Percentiles rank a stretch among this genome's conserved stretches.
Conservation (phyloP, 306 rosid genomes). For the Corylus americana region DNA sequence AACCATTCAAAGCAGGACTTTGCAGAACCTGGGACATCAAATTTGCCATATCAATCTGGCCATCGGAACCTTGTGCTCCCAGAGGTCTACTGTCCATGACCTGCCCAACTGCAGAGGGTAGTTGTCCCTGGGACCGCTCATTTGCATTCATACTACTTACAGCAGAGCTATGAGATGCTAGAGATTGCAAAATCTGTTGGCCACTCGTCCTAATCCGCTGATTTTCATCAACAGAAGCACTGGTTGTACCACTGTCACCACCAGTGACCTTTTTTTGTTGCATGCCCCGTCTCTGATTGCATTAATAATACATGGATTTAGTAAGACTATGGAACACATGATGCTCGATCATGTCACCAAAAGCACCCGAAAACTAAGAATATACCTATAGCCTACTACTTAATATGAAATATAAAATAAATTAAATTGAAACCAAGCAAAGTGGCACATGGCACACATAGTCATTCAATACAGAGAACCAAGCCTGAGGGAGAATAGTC, state of each 20-base stretch:
- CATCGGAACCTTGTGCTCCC: constrained; percentile 37
- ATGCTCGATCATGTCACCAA: neutral
- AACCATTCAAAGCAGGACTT: constrained; percentile 85
- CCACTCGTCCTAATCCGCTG: constrained; percentile 46
- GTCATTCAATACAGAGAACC: neutral
- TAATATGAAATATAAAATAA: neutral
- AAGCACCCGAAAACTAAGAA: neutral
- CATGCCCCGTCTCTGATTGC: constrained; percentile 58
- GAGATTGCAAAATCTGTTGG: constrained; percentile 68
- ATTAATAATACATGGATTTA: constrained; percentile 12
- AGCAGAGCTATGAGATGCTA: constrained; percentile 54
- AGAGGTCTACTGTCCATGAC: constrained; percentile 31
- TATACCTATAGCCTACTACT: neutral
- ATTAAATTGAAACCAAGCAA: neutral
- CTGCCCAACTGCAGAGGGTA: constrained; percentile 38
- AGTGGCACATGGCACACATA: neutral
- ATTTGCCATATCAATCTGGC: constrained; percentile 61
- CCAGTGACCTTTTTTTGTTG: constrained; percentile 48
- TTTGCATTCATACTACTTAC: constrained; percentile 36
- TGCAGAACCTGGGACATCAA: constrained; percentile 91
- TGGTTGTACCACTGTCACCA: constrained; percentile 54
- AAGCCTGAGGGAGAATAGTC: neutral
- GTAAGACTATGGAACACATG: neutral
- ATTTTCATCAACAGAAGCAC: constrained; percentile 52
- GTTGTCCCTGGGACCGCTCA: constrained; percentile 40